Percentiles rank a stretch among this genome's conserved stretches.
Conservation (phyloP, 768 basidiomycete genomes). For the Lactarius deliciosus region DNA sequence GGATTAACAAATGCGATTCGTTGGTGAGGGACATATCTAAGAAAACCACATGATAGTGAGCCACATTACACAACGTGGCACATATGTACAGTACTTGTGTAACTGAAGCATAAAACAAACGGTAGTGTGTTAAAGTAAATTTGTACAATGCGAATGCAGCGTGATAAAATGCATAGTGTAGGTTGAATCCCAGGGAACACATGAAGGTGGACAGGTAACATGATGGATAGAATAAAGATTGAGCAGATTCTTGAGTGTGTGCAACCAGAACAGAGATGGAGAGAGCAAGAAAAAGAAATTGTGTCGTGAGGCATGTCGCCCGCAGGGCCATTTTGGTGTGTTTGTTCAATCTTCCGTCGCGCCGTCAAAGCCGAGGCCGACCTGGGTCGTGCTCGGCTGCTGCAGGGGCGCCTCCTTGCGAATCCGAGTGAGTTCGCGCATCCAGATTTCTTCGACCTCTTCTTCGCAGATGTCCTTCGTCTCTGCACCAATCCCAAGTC, state of each 20-base stretch:
- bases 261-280: constrained; percentile 8
- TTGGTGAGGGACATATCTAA: constrained; percentile 24
- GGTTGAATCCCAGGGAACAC: constrained; percentile 22
- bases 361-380: constrained; percentile 39
- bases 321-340: constrained; percentile 3
- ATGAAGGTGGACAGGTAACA: constrained; percentile 14
- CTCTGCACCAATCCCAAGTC: constrained; percentile 51
- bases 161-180: constrained; percentile 26
- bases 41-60: constrained; percentile 2
- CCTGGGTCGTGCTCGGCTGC: constrained; percentile 24
- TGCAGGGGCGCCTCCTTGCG: constrained; percentile 43
- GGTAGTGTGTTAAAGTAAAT: constrained; percentile 25
- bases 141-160: constrained; percentile 27
- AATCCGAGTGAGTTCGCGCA: constrained; percentile 49
- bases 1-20: constrained; percentile 6
- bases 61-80: constrained; percentile 17
- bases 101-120: constrained; percentile 25
- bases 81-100: constrained; percentile 21
- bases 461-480: constrained; percentile 47
- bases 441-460: constrained; percentile 54
- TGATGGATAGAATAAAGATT: constrained; percentile 26
- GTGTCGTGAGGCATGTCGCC: background rate
- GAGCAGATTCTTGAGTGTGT: constrained; percentile 26
- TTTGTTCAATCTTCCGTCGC: constrained; percentile 45
- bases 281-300: background rate